Base-by-base conservation (phyloP, 2,329 filamentous ascomycete species). In the Hypoxylon sp. region DNA sequence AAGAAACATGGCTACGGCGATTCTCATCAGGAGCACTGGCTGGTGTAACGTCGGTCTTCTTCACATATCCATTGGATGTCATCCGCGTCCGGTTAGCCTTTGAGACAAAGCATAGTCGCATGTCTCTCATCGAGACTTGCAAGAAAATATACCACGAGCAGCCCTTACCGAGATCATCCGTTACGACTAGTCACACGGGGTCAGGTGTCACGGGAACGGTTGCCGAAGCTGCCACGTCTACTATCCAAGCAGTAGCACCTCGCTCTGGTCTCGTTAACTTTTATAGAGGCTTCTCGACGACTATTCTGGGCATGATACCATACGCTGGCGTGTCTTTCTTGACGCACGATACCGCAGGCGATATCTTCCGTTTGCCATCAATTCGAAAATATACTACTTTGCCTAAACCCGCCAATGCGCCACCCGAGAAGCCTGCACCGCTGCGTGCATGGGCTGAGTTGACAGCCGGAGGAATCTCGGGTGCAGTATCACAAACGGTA, bases 291-390 rank as follows among this genome's bases (percentile, higher is more conserved):
- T 99, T 99, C 79, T 89, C 90, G 0, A 93, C 95, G 0, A 98
- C 96, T 0, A 80, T 99, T 4, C 85, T 97, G 66, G 96, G 96
- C 73, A 99, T 99, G 95, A 83, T 99, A 0, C 96, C 96, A 0
- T 99, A 99, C 76, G 96, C 96, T 0, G 96, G 96, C 74, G 91
- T 97, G 76, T 97, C 94, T 0, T 99, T 99, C 81, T 86, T 99
- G 43, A 97, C 93, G 0, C 96, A 99, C 81, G 96, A 99, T 79
- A 93, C 93, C 3, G 89, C 91, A 43, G 93, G 93, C 67, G 96
- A 99, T 79, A 76, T 96, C 50, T 86, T 99, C 73, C 93, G 94
- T 17, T 85, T 87, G 61, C 90, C 90, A 0, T 70, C 79, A 0
- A 75, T 98, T 5, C 89, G 91, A 3, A 78, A 85, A 49, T 92